phyloP scores from a whole-genome alignment of 108 stramenopile genomes.

The Phaeodactylum tricornutum region DNA sequence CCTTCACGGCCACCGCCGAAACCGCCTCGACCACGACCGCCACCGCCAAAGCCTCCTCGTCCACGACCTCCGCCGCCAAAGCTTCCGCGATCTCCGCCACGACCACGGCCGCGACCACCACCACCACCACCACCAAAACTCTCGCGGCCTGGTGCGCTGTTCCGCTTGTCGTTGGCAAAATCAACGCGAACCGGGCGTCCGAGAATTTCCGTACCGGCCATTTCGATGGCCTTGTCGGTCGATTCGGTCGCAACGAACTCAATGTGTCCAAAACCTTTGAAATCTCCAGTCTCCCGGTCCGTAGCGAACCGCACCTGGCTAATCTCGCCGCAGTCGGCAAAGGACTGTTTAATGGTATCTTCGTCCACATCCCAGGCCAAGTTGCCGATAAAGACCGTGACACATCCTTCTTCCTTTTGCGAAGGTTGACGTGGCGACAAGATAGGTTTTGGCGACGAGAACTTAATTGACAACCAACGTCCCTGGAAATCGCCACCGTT shows the following conservation, averaged over 20 bases:
- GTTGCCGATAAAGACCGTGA: slow-evolving; percentile 95
- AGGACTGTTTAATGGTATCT: slow-evolving; percentile 73
- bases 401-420: slow-evolving; percentile 77
- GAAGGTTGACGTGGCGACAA: slow-evolving; percentile 36
- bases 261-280: slow-evolving; percentile 96
- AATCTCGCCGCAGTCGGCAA: slow-evolving; percentile 89
- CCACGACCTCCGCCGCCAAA: slow-evolving; percentile 50
- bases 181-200: slow-evolving; percentile 90
- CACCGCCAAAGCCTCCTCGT: slow-evolving; percentile 54
- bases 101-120: slow-evolving; percentile 49
- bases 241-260: slow-evolving; percentile 83
- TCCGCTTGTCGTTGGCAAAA: slow-evolving; percentile 59
- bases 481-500: slow-evolving; percentile 88
- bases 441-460: slow-evolving; percentile 55
- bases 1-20: slow-evolving; percentile 51
- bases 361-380: slow-evolving; percentile 93
- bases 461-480: slow-evolving; percentile 86
- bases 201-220: slow-evolving; percentile 81
- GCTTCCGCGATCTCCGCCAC: slow-evolving; percentile 66
- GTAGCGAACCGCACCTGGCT: slow-evolving; percentile 83
- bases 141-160: slow-evolving; percentile 39
- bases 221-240: slow-evolving; percentile 77
- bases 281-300: slow-evolving; percentile 93
- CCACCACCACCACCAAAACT: slow-evolving; percentile 49
- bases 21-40: slow-evolving; percentile 64